A percentile compares a stretch with the other conserved stretches of the same genome.
Conservation (phyloP, 192 early-diverging fungal genomes). For the Coemansia sp. region DNA sequence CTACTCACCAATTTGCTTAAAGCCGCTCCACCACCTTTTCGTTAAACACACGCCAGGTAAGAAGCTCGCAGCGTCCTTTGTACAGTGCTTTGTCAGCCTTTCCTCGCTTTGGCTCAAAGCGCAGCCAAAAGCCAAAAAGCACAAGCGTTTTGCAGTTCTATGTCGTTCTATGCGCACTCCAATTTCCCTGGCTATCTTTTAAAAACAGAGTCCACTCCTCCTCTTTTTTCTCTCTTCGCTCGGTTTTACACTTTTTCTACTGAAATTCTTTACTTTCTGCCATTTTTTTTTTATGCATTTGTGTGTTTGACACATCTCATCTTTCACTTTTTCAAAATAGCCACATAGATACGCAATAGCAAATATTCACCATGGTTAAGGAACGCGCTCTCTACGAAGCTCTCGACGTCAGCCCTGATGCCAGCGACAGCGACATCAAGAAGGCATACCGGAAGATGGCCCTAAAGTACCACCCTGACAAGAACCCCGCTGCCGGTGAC, state of each 20-base stretch:
- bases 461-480: slow-evolving; percentile 65
- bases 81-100: background rate
- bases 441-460: slow-evolving; percentile 99
- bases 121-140: background rate
- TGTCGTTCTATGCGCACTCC: background rate
- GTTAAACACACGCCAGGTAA: background rate
- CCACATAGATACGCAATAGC: slow-evolving; percentile 1
- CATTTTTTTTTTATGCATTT: slow-evolving; percentile 22
- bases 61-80: background rate
- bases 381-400: slow-evolving; percentile 94
- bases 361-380: slow-evolving; percentile 49
- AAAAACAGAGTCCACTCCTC: background rate
- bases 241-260: background rate
- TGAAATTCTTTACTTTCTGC: slow-evolving; percentile 13
- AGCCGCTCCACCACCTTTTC: background rate
- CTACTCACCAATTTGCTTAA: background rate
- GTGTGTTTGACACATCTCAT: slow-evolving; percentile 12
- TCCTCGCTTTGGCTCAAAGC: background rate
- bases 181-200: background rate
- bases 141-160: background rate
- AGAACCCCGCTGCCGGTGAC: slow-evolving; percentile 84
- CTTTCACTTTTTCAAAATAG: slow-evolving; percentile 9
- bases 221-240: background rate
- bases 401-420: slow-evolving; percentile 77
- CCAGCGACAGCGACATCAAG: slow-evolving; percentile 86